Evolutionary conservation across 805 yeast genomes (phyloP).

Genomic region (Wickerhamomyces sydowiorum): DNA sequence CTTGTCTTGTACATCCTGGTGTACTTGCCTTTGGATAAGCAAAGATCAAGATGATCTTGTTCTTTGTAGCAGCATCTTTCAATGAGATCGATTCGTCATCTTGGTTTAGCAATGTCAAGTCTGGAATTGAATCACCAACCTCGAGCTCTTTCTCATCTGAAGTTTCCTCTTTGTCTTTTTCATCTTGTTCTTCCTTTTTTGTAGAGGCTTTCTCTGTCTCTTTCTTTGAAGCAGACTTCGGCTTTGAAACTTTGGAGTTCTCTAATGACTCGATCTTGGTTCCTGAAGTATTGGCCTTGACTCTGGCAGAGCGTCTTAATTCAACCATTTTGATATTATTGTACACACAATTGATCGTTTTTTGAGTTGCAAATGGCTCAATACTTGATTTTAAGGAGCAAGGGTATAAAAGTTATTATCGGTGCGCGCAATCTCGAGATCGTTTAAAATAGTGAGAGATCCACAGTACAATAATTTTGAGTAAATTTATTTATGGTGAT

Average conservation of each 20-base stretch:
- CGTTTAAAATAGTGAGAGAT: too few relatives aligned
- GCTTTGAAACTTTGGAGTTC: conserved; percentile 19
- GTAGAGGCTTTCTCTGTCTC: conserved; percentile 3
- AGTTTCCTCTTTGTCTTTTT: conserved; percentile 5
- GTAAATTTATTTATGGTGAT: too few relatives aligned
- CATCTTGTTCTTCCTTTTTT: conserved; percentile 6
- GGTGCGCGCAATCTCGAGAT: too few relatives aligned
- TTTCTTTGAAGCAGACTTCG: conserved; percentile 8
- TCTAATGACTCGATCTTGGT: conserved; percentile 10
- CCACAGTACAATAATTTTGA: too few relatives aligned
- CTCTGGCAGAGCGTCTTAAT: conserved; percentile 27
- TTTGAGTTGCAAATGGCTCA: conserved; percentile 4
- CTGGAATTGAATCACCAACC: conserved; percentile 65
- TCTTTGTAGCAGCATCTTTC: conserved; percentile 31
- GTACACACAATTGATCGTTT: too few relatives aligned
- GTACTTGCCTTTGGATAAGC: conserved; percentile 92
- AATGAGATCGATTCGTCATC: conserved; percentile 58
- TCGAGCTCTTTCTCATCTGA: conserved; percentile 22
- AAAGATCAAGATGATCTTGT: conserved; percentile 47
- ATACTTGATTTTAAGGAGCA: background rate
- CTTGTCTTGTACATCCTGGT: conserved; percentile 96
- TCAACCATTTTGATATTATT: conserved; percentile 15
- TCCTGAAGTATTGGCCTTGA: conserved; percentile 5
- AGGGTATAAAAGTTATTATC: too few relatives aligned
- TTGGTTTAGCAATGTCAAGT: conserved; percentile 58